Percentiles rank a stretch among this genome's conserved stretches.
Evolutionary conservation across 2,329 filamentous ascomycete genomes (phyloP).

Genomic region (Exophiala oligosperma): DNA sequence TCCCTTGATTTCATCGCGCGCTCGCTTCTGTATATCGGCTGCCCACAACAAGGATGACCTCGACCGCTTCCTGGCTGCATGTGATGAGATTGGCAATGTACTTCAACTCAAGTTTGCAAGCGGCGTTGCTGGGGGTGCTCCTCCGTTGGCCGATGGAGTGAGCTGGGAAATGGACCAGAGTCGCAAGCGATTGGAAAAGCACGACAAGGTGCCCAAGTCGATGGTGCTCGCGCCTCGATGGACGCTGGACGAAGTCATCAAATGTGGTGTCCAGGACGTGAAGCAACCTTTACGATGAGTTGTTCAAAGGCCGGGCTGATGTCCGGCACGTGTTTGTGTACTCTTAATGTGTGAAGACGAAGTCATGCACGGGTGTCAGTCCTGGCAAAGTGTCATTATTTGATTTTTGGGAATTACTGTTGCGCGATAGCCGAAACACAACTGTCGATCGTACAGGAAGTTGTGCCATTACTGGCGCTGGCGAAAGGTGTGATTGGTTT

Average conservation of each 20-base stretch:
- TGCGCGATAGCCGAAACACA: constrained; percentile 11
- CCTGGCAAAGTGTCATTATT: constrained; percentile 11
- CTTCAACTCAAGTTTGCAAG: constrained; percentile 97
- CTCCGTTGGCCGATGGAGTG: constrained; percentile 71
- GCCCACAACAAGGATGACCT: constrained; percentile 98
- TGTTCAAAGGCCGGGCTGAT: background rate
- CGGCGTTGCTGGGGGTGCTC: constrained; percentile 83
- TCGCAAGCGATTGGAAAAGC: constrained; percentile 54
- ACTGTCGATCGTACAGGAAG: constrained; percentile 18
- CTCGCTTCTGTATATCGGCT: constrained; percentile 91
- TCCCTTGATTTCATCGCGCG: constrained; percentile 89
- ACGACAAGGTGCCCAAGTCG: constrained; percentile 44
- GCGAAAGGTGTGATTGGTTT: background rate
- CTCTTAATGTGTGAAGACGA: constrained; percentile 12
- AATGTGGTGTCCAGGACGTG: constrained; percentile 71
- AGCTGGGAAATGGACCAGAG: constrained; percentile 71
- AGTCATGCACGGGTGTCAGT: background rate
- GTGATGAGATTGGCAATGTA: constrained; percentile 85
- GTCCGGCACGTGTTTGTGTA: constrained; percentile 5
- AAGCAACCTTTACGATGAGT: constrained; percentile 68
- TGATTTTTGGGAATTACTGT: constrained; percentile 4
- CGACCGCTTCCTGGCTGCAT: constrained; percentile 83
- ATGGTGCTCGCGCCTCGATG: constrained; percentile 70
- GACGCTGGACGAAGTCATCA: constrained; percentile 73
- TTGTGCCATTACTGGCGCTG: constrained; percentile 10